A percentile compares a stretch with the other conserved stretches of the same genome.
Conservation (phyloP, 2,329 filamentous ascomycete species). For the Pseudogymnoascus sp. region DNA sequence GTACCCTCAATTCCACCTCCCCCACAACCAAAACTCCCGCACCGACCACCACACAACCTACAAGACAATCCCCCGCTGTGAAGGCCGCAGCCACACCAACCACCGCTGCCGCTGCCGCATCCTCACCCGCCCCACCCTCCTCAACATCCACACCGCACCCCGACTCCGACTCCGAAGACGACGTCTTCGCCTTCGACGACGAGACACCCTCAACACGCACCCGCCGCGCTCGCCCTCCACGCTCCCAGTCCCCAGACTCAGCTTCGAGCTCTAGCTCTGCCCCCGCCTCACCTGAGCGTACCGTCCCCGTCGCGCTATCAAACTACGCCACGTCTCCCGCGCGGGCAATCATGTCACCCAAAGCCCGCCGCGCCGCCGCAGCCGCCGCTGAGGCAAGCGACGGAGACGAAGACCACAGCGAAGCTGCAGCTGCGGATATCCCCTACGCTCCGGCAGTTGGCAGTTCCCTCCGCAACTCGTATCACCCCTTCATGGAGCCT, state of each 20-base stretch:
- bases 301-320: constrained; percentile 10
- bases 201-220: neutral
- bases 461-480: constrained; percentile 18
- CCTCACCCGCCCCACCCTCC: neutral
- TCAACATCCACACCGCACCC: neutral
- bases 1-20: neutral
- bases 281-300: neutral
- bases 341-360: neutral
- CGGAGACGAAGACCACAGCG: too few relatives aligned
- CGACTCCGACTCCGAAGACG: neutral
- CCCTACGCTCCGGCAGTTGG: neutral
- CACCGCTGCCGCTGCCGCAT: neutral
- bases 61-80: neutral
- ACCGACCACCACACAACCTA: neutral
- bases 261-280: neutral
- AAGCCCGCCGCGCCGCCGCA: neutral
- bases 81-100: neutral
- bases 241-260: neutral
- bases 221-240: neutral
- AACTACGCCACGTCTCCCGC: constrained; percentile 14
- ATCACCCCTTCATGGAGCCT: constrained; percentile 41
- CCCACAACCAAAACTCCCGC: neutral
- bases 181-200: neutral
- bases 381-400: neutral
- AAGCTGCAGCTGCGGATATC: neutral